Base-by-base conservation (phyloP, 2,329 filamentous ascomycete species). In the Aspergillus quadrilineatus region DNA sequence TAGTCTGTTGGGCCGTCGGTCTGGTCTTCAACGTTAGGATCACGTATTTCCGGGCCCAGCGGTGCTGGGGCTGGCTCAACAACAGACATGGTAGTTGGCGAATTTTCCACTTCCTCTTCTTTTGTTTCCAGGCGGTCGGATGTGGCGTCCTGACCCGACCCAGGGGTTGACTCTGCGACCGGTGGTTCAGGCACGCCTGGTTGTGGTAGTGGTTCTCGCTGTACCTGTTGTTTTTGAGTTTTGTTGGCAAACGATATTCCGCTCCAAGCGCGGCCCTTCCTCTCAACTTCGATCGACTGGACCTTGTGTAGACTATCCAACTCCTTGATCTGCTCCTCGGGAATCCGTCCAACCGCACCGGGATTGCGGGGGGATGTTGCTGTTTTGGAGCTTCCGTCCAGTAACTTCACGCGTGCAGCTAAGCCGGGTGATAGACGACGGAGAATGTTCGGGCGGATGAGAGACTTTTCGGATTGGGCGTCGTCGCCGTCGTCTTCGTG, bases 351-450 rank as follows among this genome's bases (percentile, higher is more conserved):
- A 49, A 77, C 66, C 7, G 62, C 59, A 48, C 65, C 67, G 29
- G 62, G 50, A 56, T 59, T 67, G 36, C 67, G 69, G 39, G 57
- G 58, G 7, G 59, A 60, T 36, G 53, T 58, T 17, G 62, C 55
- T 34, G 55, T 57, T 53, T 71, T 73, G 51, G 61, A 66, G 52
- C 67, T 72, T 32, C 73, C 67, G 67, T 76, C 74, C 22, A 77
- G 64, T 29, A 73, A 58, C 58, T 75, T 77, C 52, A 77, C 73
- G 46, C 75, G 72, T 47, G 75, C 75, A 8, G 74, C 75, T 9
- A 77, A 65, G 17, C 72, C 73, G 47, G 75, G 75, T 41, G 75
- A 77, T 44, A 77, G 63, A 15, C 74, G 73, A 56, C 74, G 74
- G 49, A 77, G 70, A 58, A 77, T 72, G 22, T 70, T 73, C 17